Percentiles rank a stretch among this genome's conserved stretches.
Evolutionary conservation across 257 asterid species (phyloP).

Genomic region (Solanum dulcamara): DNA sequence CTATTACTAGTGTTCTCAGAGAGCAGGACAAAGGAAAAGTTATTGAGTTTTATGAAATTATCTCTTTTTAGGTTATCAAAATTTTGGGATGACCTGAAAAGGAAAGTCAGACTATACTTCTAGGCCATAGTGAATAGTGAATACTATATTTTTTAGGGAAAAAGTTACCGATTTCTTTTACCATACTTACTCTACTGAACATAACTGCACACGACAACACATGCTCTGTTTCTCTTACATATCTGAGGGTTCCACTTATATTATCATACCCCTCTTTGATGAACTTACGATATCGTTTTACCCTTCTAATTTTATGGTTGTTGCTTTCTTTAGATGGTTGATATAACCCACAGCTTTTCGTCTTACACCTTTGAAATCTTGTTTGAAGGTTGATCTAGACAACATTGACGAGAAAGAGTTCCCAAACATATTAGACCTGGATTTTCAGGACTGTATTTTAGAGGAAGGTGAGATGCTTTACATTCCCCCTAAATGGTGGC

Average conservation of each 20-base stretch:
- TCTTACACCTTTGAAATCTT: neutral
- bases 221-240: neutral
- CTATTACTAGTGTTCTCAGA: neutral
- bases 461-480: slow-evolving; percentile 99
- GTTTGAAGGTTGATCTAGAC: slow-evolving; percentile 85
- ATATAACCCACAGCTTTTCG: neutral
- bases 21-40: neutral
- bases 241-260: neutral
- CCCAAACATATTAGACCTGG: slow-evolving; percentile 50
- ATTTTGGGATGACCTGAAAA: neutral
- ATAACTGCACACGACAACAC: neutral
- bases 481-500: slow-evolving; percentile 99
- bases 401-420: slow-evolving; percentile 53
- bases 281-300: neutral
- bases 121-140: neutral
- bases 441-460: slow-evolving; percentile 74
- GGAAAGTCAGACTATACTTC: neutral
- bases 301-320: neutral
- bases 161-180: neutral
- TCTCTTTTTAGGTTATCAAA: neutral
- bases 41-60: neutral
- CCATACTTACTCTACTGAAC: neutral
- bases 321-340: neutral
- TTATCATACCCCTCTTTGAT: neutral
- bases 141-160: neutral